Evolutionary conservation across 1,284 basidiomycete genomes (phyloP).

Genomic region (Ceratobasidium sp.): DNA sequence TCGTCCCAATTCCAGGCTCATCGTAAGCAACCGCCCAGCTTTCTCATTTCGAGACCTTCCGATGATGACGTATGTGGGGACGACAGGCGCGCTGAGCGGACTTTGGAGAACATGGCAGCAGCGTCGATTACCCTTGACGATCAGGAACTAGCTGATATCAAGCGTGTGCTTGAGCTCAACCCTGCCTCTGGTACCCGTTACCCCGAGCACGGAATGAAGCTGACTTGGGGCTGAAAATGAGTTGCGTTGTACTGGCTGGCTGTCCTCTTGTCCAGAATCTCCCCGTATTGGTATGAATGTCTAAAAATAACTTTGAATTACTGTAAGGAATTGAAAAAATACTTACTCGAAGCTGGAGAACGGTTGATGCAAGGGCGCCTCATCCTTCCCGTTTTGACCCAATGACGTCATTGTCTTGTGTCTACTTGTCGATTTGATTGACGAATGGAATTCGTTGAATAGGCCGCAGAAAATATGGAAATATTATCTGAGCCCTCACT

Average conservation of each 20-base stretch:
- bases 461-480: slow-evolving; percentile 61
- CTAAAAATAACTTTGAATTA: too few species aligned
- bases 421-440: background rate
- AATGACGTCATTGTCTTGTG: background rate
- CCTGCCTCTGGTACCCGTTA: too few species aligned
- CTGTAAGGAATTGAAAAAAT: too few species aligned
- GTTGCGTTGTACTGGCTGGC: too few species aligned
- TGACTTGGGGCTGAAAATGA: too few species aligned
- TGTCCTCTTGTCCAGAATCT: too few species aligned
- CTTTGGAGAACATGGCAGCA: slow-evolving; percentile 37
- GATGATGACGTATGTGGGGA: background rate
- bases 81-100: slow-evolving; percentile 26
- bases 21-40: slow-evolving; percentile 44
- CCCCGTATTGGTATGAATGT: too few species aligned
- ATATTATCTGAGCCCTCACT: slow-evolving; percentile 58
- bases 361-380: too few species aligned
- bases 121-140: slow-evolving; percentile 31
- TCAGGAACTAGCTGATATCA: slow-evolving; percentile 31
- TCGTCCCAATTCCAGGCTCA: slow-evolving; percentile 64
- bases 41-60: too few species aligned
- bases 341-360: too few species aligned
- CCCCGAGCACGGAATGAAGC: too few species aligned
- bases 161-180: slow-evolving; percentile 13
- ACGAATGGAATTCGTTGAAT: background rate
- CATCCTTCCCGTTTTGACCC: too few species aligned